A percentile compares a stretch with the other conserved stretches of the same genome.
These are phyloP conservation scores for Pseudofabraea citricarpa DNA, from an alignment of 2,329 filamentous ascomycete genomes.

Conservation along the genomic window DNA sequence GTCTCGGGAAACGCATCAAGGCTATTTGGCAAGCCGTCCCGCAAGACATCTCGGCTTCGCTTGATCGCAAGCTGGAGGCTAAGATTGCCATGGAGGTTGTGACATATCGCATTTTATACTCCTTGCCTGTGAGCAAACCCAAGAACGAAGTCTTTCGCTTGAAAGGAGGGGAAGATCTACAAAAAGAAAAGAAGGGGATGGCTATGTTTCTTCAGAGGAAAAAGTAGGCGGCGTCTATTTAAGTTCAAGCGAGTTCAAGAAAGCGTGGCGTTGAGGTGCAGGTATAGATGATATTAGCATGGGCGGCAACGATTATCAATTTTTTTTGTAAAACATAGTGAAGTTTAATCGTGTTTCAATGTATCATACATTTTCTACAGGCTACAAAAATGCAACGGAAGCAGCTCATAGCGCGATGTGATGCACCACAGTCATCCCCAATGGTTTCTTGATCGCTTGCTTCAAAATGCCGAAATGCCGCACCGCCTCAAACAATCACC, in stretches of 20 bases:
- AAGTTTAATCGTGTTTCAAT: constrained; percentile 13
- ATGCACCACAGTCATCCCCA: too few relatives aligned
- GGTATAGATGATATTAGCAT: too few relatives aligned
- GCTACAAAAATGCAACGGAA: constrained; percentile 12
- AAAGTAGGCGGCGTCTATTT: too few relatives aligned
- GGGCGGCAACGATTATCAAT: too few relatives aligned
- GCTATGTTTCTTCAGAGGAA: constrained; percentile 11
- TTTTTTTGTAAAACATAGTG: too few relatives aligned
- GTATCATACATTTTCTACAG: constrained; percentile 29
- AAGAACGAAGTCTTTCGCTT: constrained; percentile 53
- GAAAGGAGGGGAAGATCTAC: constrained; percentile 30
- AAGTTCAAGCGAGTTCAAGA: too few relatives aligned
- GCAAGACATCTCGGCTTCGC: constrained; percentile 35
- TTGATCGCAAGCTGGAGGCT: constrained; percentile 67
- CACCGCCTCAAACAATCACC: too few relatives aligned
- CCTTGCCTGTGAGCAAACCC: constrained; percentile 57
- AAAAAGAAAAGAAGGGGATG: constrained; percentile 23
- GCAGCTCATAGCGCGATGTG: constrained; percentile 14
- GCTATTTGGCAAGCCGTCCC: constrained; percentile 61
- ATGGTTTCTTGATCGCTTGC: too few relatives aligned
- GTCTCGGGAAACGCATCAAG: constrained; percentile 55
- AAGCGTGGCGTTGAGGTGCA: not conserved
- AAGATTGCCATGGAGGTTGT: constrained; percentile 73
- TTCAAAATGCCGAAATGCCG: too few relatives aligned
- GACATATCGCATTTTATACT: constrained; percentile 66